These are phyloP conservation scores for Sabuloglossum arenarium DNA, from an alignment of 495 filamentous ascomycete species.

Conservation along the genomic window DNA sequence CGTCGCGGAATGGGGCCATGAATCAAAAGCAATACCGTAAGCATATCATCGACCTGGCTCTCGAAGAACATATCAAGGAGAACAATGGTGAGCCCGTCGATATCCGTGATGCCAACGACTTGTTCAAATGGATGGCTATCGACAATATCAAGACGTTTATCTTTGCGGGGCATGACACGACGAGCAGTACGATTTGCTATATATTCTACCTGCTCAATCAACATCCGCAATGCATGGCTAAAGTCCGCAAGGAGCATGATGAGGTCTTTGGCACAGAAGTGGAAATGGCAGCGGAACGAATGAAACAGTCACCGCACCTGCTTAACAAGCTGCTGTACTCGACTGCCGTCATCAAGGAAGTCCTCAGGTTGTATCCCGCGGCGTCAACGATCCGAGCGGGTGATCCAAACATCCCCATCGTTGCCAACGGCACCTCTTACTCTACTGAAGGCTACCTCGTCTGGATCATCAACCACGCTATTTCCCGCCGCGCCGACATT, in stretches of 20 bases:
- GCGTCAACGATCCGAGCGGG: constrained; percentile 10
- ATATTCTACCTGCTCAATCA: constrained; percentile 14
- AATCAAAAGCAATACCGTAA: constrained; percentile 3
- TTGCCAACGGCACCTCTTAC: constrained; percentile 6
- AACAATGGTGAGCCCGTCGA: background rate
- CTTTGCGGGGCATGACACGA: constrained; percentile 25
- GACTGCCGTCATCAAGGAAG: constrained; percentile 24
- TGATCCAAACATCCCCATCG: constrained; percentile 1
- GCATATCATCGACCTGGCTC: constrained; percentile 15
- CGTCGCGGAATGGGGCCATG: background rate
- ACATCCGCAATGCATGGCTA: constrained; percentile 9
- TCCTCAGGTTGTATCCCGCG: constrained; percentile 19
- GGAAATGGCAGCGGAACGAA: constrained; percentile 4
- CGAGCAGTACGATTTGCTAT: constrained; percentile 14
- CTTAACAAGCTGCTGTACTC: constrained; percentile 22
- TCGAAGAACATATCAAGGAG: constrained; percentile 3
- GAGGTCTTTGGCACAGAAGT: constrained; percentile 14
- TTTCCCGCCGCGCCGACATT: constrained; percentile 16
- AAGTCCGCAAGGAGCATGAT: constrained; percentile 17
- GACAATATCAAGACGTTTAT: constrained; percentile 19
- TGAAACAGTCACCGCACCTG: constrained; percentile 14
- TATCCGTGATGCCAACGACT: constrained; percentile 7
- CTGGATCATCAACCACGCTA: constrained; percentile 15
- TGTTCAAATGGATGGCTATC: constrained; percentile 12
- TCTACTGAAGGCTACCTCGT: constrained; percentile 15